Percentiles rank a stretch among this genome's conserved stretches.
phyloP scores from a whole-genome alignment of 2,329 filamentous ascomycete genomes.

The Calonectria multiphialidica region DNA sequence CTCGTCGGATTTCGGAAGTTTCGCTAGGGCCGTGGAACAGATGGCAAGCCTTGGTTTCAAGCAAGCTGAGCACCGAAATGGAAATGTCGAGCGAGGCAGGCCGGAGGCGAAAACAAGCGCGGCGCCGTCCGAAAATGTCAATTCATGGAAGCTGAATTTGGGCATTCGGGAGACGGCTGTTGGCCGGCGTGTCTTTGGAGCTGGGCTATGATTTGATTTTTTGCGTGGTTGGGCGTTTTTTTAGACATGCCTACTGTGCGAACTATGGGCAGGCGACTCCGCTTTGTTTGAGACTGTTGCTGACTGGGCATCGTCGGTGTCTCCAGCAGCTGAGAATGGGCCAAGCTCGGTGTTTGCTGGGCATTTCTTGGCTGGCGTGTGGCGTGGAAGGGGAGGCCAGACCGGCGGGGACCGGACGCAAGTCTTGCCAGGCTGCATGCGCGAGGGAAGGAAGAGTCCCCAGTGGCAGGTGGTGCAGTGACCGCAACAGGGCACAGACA shows the following conservation, averaged over 20 bases:
- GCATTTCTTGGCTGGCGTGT: slow-evolving; percentile 19
- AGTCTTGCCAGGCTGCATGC: slow-evolving; percentile 40
- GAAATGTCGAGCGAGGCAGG: neutral
- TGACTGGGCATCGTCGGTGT: slow-evolving; percentile 1
- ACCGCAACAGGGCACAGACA: neutral
- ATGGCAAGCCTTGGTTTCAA: neutral
- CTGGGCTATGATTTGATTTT: neutral
- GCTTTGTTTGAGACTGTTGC: neutral
- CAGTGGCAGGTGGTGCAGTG: slow-evolving; percentile 23
- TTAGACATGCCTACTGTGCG: slow-evolving; percentile 8
- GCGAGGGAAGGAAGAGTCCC: slow-evolving; percentile 20
- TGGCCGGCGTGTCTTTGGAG: neutral
- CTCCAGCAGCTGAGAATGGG: slow-evolving; percentile 15
- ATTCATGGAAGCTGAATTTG: neutral
- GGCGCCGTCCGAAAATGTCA: neutral
- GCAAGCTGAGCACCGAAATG: neutral
- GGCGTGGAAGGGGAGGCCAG: slow-evolving; percentile 29
- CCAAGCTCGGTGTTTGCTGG: slow-evolving; percentile 19
- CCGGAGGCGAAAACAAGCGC: neutral
- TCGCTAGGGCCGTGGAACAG: neutral
- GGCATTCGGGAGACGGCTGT: neutral
- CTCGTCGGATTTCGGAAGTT: neutral
- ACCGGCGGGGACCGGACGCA: slow-evolving; percentile 42
- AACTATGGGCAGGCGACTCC: neutral
- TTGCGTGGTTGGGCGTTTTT: neutral